phyloP scores from a whole-genome alignment of 2,329 filamentous ascomycete species.

The Trichoderma sp. region DNA sequence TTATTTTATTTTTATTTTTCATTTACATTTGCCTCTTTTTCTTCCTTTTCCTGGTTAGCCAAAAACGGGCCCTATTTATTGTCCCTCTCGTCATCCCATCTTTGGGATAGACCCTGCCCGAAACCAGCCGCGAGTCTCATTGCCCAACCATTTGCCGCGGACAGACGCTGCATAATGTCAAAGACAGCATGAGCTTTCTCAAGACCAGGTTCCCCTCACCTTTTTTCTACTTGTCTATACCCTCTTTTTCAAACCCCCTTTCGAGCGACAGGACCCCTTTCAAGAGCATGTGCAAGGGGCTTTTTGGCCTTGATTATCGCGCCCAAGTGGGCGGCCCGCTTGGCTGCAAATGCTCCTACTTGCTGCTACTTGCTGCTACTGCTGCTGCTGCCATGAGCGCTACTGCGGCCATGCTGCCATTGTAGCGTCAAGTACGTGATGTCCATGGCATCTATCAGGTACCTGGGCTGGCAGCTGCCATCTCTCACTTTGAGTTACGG shows the following conservation, averaged over 20 bases:
- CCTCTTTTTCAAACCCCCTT: not conserved
- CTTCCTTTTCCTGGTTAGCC: not conserved
- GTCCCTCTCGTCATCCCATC: not conserved
- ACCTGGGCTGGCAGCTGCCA: not conserved
- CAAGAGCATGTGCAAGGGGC: not conserved
- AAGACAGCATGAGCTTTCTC: conserved; percentile 45
- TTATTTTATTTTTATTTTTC: not conserved
- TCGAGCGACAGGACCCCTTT: not conserved
- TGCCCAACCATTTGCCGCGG: conserved; percentile 17
- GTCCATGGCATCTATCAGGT: not conserved
- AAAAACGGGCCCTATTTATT: not conserved
- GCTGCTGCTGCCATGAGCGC: not conserved
- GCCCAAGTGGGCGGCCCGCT: conserved; percentile 16
- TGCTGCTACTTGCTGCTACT: not conserved
- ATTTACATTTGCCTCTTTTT: not conserved
- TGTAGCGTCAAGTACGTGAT: not conserved
- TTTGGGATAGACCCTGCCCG: not conserved
- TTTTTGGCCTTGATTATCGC: not conserved
- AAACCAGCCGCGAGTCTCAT: conserved; percentile 1
- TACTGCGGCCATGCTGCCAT: not conserved
- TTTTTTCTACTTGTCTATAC: not conserved
- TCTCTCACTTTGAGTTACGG: not conserved
- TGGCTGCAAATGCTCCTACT: not conserved
- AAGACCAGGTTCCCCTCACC: conserved; percentile 44
- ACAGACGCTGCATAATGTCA: conserved; percentile 37